A percentile compares a stretch with the other conserved stretches of the same genome.
Conservation (phyloP, 2,329 filamentous ascomycete genomes). For the Calonectria hongkongensis region DNA sequence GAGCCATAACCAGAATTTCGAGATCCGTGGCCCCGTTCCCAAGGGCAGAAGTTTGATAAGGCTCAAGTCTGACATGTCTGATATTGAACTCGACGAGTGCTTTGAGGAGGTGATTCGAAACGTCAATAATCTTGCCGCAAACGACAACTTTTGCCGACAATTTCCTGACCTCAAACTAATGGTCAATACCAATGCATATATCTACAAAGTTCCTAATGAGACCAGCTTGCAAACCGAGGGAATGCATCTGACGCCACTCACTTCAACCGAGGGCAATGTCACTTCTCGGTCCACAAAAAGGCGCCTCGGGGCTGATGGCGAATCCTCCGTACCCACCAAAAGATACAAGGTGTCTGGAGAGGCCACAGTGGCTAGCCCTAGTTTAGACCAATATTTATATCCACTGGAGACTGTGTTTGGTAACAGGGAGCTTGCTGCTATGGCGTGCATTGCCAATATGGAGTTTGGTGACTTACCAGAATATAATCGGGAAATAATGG, state of each 20-base stretch:
- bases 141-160: background rate
- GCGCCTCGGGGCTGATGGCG: background rate
- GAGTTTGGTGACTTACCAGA: background rate
- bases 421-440: slow-evolving; percentile 10
- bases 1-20: background rate
- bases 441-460: background rate
- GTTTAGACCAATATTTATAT: background rate
- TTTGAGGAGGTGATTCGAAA: slow-evolving; percentile 3
- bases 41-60: background rate
- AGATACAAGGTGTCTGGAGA: background rate
- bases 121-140: background rate
- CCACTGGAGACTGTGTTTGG: background rate
- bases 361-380: too few species aligned
- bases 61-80: slow-evolving; percentile 7
- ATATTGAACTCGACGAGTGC: background rate
- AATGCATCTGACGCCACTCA: background rate
- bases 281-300: background rate
- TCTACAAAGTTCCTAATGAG: background rate
- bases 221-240: background rate
- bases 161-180: background rate
- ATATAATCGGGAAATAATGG: background rate
- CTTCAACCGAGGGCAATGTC: background rate
- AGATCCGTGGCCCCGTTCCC: background rate
- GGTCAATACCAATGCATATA: background rate
- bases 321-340: background rate